A percentile compares a stretch with the other conserved stretches of the same genome.
phyloP scores from a whole-genome alignment of 257 asterid species.

The Salvia rosmarinus region DNA sequence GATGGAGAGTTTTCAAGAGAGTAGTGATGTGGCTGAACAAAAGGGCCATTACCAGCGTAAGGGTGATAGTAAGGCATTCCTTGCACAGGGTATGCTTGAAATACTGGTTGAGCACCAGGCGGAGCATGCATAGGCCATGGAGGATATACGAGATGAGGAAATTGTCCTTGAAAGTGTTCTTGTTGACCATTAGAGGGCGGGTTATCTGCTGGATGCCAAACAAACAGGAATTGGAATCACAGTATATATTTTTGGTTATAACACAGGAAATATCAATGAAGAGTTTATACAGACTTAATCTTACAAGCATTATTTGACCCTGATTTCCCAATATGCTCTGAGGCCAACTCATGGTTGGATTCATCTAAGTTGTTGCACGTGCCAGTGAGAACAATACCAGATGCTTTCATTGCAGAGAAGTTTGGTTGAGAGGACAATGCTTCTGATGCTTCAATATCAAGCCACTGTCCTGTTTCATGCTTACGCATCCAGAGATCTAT shows the following conservation, averaged over 20 bases:
- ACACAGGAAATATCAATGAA: background rate
- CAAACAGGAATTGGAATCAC: conserved; percentile 14
- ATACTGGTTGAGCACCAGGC: conserved; percentile 64
- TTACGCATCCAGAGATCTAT: conserved; percentile 82
- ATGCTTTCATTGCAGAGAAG: conserved; percentile 58
- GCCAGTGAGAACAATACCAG: conserved; percentile 63
- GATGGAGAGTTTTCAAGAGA: conserved; percentile 57
- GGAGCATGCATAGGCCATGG: conserved; percentile 81
- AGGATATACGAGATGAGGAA: conserved; percentile 71
- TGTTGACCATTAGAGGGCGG: conserved; percentile 61
- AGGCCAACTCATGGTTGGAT: conserved; percentile 48
- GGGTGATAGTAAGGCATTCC: conserved; percentile 89
- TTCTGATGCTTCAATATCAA: conserved; percentile 81
- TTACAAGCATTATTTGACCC: conserved; percentile 53
- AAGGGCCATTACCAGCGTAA: conserved; percentile 63
- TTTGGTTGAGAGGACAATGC: conserved; percentile 55
- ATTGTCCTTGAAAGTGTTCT: conserved; percentile 72
- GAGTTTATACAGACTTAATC: conserved; percentile 28
- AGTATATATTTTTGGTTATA: conserved; percentile 11
- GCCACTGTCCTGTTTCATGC: conserved; percentile 94
- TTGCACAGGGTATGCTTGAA: conserved; percentile 84
- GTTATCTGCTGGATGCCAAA: conserved; percentile 51
- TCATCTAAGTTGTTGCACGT: conserved; percentile 54
- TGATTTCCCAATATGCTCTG: conserved; percentile 54
- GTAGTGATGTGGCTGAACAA: conserved; percentile 66